Conservation (phyloP, 306 rosid genomes). For the Glycine tomentella region DNA sequence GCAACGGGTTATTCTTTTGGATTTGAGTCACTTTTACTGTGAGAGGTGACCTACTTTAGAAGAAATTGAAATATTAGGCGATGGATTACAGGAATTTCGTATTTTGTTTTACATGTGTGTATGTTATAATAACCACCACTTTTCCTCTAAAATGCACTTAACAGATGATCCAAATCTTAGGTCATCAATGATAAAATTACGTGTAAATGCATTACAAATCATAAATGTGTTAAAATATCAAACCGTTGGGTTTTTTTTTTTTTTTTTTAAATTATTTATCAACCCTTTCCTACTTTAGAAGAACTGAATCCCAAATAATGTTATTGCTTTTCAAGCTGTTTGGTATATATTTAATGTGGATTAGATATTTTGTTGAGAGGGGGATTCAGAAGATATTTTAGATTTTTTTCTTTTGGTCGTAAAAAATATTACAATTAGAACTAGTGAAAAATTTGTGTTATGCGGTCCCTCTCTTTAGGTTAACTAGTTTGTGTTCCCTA, state of each 20-base stretch:
- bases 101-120: too few species aligned
- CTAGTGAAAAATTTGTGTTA: not conserved
- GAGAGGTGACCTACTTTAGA: not conserved
- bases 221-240: too few species aligned
- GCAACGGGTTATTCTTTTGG: not conserved
- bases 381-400: not conserved
- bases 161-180: too few species aligned
- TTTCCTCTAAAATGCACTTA: too few species aligned
- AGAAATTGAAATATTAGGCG: conserved; percentile 1
- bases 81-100: too few species aligned
- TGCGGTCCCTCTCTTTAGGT: conserved; percentile 26
- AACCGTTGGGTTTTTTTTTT: too few species aligned
- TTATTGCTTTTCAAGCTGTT: not conserved
- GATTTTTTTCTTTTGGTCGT: not conserved
- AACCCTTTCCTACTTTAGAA: too few species aligned
- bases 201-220: too few species aligned
- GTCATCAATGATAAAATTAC: too few species aligned
- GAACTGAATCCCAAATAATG: too few species aligned
- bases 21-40: not conserved
- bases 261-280: too few species aligned
- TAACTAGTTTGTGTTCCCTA: conserved; percentile 7
- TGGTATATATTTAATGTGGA: not conserved
- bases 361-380: conserved; percentile 2
- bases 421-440: not conserved
- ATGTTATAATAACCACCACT: too few species aligned